phyloP scores from a whole-genome alignment of 208 protist species.

The Porcisia deanei region DNA sequence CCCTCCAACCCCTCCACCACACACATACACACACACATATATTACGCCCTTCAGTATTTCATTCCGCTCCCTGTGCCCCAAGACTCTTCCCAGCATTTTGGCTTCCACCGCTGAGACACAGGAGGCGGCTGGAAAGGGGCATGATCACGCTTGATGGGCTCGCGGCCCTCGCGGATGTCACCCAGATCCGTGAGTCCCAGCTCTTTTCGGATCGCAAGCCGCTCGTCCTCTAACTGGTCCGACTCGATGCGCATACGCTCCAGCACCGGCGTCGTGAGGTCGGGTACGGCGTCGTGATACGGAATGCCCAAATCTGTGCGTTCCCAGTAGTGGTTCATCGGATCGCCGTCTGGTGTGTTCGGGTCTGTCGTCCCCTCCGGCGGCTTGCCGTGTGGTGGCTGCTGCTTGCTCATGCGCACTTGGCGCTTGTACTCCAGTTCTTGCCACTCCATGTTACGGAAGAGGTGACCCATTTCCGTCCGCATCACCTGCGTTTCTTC shows the following conservation, averaged over 20 bases:
- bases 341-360: conserved; percentile 64
- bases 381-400: conserved; percentile 78
- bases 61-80: conserved; percentile 82
- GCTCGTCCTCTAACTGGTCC: conserved; percentile 86
- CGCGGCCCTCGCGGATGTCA: conserved; percentile 83
- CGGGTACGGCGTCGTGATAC: conserved; percentile 86
- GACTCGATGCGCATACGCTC: conserved; percentile 82
- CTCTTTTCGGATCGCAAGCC: conserved; percentile 80
- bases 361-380: conserved; percentile 81
- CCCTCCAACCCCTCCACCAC: neutral
- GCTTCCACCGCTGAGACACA: conserved; percentile 84
- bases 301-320: conserved; percentile 86
- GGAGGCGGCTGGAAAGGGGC: conserved; percentile 80
- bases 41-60: conserved; percentile 16
- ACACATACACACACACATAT: neutral
- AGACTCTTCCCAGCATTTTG: conserved; percentile 89
- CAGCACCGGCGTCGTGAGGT: conserved; percentile 84
- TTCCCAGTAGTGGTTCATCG: conserved; percentile 89
- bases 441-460: conserved; percentile 91
- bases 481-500: conserved; percentile 92
- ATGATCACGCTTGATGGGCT: conserved; percentile 61
- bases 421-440: conserved; percentile 90
- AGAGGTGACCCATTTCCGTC: conserved; percentile 80
- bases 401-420: conserved; percentile 82
- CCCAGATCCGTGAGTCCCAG: conserved; percentile 84